phyloP scores from a whole-genome alignment of 495 filamentous ascomycete species.

The Xylaria telfairii region DNA sequence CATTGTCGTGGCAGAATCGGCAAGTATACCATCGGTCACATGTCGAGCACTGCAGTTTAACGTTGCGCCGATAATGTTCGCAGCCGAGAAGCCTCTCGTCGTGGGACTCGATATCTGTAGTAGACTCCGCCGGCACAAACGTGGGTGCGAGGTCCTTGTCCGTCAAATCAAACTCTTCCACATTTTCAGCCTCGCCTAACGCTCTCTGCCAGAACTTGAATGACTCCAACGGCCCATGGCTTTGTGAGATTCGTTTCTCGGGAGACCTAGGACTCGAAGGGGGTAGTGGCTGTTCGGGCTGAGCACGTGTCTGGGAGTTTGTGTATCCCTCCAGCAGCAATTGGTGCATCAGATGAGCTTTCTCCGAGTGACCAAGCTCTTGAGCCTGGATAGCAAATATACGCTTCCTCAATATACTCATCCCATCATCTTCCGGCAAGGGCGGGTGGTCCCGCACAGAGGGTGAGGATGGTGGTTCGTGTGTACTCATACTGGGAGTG shows the following conservation, averaged over 20 bases:
- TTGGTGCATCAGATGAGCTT: constrained; percentile 82
- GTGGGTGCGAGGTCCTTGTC: constrained; percentile 75
- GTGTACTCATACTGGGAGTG: constrained; percentile 20
- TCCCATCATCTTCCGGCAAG: constrained; percentile 93
- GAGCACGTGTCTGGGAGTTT: constrained; percentile 49
- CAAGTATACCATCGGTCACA: constrained; percentile 96
- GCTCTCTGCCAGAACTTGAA: constrained; percentile 51
- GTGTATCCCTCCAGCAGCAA: constrained; percentile 82
- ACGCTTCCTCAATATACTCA: constrained; percentile 73
- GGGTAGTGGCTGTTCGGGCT: constrained; percentile 38
- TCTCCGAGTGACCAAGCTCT: constrained; percentile 69
- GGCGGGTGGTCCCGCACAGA: neutral
- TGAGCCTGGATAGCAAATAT: constrained; percentile 78
- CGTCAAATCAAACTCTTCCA: constrained; percentile 69
- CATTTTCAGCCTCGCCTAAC: constrained; percentile 35
- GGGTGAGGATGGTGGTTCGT: constrained; percentile 18
- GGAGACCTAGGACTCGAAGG: constrained; percentile 38
- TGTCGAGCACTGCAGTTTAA: constrained; percentile 89
- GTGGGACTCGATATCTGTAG: constrained; percentile 46
- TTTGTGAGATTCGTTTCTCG: constrained; percentile 35
- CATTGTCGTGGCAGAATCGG: constrained; percentile 90
- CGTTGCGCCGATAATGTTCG: constrained; percentile 91
- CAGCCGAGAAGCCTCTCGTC: constrained; percentile 71
- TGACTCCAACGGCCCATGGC: constrained; percentile 35
- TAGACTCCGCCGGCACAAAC: constrained; percentile 52